Evolutionary conservation across 2,329 filamentous ascomycete species (phyloP).

Genomic region (Bimuria novae-zelandiae): DNA sequence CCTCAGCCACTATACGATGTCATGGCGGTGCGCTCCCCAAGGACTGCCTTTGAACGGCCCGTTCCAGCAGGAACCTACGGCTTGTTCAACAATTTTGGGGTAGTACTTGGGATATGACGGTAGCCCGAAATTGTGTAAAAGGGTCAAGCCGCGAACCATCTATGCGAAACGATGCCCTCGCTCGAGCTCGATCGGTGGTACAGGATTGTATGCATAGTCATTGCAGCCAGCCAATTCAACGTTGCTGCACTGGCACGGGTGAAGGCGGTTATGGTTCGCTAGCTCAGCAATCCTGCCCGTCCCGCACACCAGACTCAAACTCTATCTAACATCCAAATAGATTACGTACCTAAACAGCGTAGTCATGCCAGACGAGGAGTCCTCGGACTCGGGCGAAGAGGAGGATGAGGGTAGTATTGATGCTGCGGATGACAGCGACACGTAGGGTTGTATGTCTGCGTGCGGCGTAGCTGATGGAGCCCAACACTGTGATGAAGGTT

Average conservation of each 20-base stretch:
- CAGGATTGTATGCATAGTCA: slow-evolving; percentile 37
- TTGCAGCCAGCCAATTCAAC: slow-evolving; percentile 32
- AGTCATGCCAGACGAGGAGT: slow-evolving; percentile 54
- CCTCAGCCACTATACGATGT: too few relatives aligned
- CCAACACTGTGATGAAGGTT: slow-evolving; percentile 1
- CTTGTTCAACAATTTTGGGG: background rate
- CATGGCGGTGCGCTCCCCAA: background rate
- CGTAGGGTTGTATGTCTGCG: slow-evolving; percentile 17
- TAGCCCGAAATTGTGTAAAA: background rate
- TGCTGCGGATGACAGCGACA: slow-evolving; percentile 14
- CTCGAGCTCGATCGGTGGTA: slow-evolving; percentile 16
- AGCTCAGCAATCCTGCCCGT: slow-evolving; percentile 13
- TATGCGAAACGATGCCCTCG: slow-evolving; percentile 12
- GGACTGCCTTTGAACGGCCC: background rate
- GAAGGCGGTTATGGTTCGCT: slow-evolving; percentile 17
- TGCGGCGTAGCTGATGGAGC: slow-evolving; percentile 21
- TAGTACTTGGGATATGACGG: too few relatives aligned
- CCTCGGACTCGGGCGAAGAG: slow-evolving; percentile 35
- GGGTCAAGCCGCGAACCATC: background rate
- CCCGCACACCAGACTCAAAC: slow-evolving; percentile 15
- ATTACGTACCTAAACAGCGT: slow-evolving; percentile 57
- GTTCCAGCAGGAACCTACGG: background rate
- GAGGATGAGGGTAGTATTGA: slow-evolving; percentile 33
- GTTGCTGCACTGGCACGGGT: slow-evolving; percentile 22
- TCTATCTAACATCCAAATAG: slow-evolving; percentile 45